Base-by-base conservation (phyloP, 163 green algal genomes). In the Volvox carteri region DNA sequence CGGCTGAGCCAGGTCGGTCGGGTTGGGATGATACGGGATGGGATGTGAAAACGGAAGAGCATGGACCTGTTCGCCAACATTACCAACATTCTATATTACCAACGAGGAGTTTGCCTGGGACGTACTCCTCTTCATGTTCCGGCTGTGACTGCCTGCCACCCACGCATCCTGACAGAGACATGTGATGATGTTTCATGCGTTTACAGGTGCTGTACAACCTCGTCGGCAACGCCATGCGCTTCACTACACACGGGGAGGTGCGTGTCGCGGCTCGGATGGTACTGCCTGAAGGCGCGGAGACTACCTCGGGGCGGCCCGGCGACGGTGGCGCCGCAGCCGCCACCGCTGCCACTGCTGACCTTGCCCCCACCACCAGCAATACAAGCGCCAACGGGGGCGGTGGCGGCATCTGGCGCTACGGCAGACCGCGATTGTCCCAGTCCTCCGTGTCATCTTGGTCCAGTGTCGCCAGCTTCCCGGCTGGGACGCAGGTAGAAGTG, bases 201-300 rank as follows among this genome's bases (percentile, higher is more conserved):
- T n/a, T n/a, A n/a, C n/a, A 94, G 88, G 87, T 95, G 56, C 41
- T 95, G 65, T 91, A 94, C 78, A 95, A 94, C 72, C 92, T 95
- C 30, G 89, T 95, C 33, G 90, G 89, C 78, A 94, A 90, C 35
- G 87, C 86, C n/a, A 62, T 90, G 33, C 86, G 89, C 30, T 95
- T 93, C 89, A 94, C 92, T 7, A 48, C 83, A 28, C 54, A 89
- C 42, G 83, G 89, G 25, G 46, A 91, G 44, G 68, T 88, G 25
- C 50, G 72, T 8, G 30, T 89, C 9, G n/a, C 25, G 33, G 84
- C 46, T 1, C 28, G 68, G 21, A 23, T 90, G 12, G 37, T 85
- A 21, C 33, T 46, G 7, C 74, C 74, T 0, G 58, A 86, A 41
- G 44, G n/a, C 52, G 8, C 35, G 21, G 84, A 41, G 5, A 23